Base-by-base conservation (phyloP, 495 filamentous ascomycete genomes). In the Aspergillus conjunctus region DNA sequence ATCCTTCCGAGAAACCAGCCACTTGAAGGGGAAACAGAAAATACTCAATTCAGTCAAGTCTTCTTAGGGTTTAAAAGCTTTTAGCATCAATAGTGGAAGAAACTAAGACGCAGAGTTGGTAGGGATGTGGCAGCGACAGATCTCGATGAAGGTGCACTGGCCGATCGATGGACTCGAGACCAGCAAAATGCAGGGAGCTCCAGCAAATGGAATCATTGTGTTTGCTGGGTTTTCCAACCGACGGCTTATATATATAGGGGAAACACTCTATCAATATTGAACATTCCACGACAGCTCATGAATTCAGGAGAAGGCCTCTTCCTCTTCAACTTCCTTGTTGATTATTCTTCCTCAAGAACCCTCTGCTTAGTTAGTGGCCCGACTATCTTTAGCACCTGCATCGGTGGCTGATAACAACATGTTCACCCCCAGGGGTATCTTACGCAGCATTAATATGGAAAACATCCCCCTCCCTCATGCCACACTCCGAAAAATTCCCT, bases 41-140 rank as follows among this genome's bases (percentile, higher is more conserved):
- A 48, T 48, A 48, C n/a, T 18, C 7, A 10, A 22, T 20, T 4
- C n/a, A 48, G 10, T 22, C 44, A 48, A 48, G 44, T 21, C 6
- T 48, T 21, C 44, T 21, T 48, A 48, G 44, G 44, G 44, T 48
- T 21, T 48, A 48, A 56, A 20, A 48, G 33, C 30, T 17, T 48
- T 48, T 21, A 48, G 44, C 44, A 48, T 22, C 44, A 48, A 48
- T 48, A 48, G 9, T 48, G 20, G 9, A 51, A 11, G 56, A 9
- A 37, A 43, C 43, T 54, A 41, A 41, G 12, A 45, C 18, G 51
- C 20, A 22, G 26, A 26, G 5, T 48, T 48, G 18, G 44, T 61
- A 61, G 59, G 59, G 59, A 51, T 61, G 53, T 56, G 59, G 52
- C n/a, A 56, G 56, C 59, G 50, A 59, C 61, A 63, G 61, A 51